Base-by-base conservation (phyloP, 495 filamentous ascomycete genomes). In the Oleoguttula mirabilis region DNA sequence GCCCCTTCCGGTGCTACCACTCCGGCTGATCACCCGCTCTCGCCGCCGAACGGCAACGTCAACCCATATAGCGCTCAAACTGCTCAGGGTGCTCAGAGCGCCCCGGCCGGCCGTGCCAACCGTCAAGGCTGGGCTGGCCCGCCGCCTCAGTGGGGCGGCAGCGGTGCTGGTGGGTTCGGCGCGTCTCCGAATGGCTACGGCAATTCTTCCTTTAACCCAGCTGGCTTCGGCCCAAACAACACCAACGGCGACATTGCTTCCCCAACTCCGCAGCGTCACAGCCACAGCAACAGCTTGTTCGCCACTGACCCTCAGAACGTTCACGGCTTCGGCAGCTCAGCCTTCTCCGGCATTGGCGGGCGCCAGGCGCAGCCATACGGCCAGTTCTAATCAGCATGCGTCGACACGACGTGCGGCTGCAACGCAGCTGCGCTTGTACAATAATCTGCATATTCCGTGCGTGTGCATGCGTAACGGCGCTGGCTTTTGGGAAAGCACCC, bases 71-170 rank as follows among this genome's bases (percentile, higher is more conserved):
- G 32, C 24, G 19, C 16, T 2, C n/a, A n/a, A n/a, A n/a, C n/a
- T n/a, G 3, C 33, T 4, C 28, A 28, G 10, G 22, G 10, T 21
- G 35, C 34, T 24, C 21, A 32, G 36, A 23, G n/a, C 37, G 35
- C 37, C 19, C 44, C 42, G 6, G 38, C 22, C 24, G 43, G 50
- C 19, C 49, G 49, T 25, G 44, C 14, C 32, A 53, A 53, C 25
- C 50, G 50, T 30, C 22, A 43, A 10, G 50, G 50, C 35, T 48
- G 41, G 39, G 36, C 40, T 23, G 50, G 50, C 28, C 32, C 45
- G 14, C 50, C 50, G 8, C 33, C 50, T 11, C 21, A 42, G 8
- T 53, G 44, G 45, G 6, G 3, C 35, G 40, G 24, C 34, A 36
- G 35, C 31, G n/a, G n/a, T n/a, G n/a, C n/a, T n/a, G 24, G 15